Base-by-base conservation (phyloP, 768 basidiomycete species). In the Cubamyces lactineus region DNA sequence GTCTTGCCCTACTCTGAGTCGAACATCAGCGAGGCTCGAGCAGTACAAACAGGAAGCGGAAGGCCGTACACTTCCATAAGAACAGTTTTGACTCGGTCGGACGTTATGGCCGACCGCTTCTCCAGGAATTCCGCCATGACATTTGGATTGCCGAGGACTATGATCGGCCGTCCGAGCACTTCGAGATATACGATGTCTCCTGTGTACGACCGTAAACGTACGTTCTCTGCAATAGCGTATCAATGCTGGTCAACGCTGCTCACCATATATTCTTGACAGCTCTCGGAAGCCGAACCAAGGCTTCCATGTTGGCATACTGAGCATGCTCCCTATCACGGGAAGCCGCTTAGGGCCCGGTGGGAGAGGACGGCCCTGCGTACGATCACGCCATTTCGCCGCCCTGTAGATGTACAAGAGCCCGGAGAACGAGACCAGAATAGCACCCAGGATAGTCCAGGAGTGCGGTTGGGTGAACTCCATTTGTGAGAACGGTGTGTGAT, bases 111-210 rank as follows among this genome's bases (percentile, higher is more conserved):
- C 1, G 71, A 69, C 15, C 68, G 62, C 42, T 70, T 70, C 16
- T 73, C 67, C 23, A 75, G 65, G 39, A 72, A 66, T 13, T 75
- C 74, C 1, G 47, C 40, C 19, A 68, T 67, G 8, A 66, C 63
- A n/a, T 66, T 53, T 11, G 62, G 43, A 1, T 67, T 69, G 45
- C 72, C 69, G 8, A 74, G 50, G n/a, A 72, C 34, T 17, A 73
- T 34, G 6, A 72, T 52, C 12, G 28, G 30, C 9, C 47, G 34
- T 1, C 55, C 54, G 5, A 57, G 45, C 6, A 59, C 54, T 11
- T 43, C 28, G 15, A 64, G 15, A 15, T 60, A 46, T 23, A 64
- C 34, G 15, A 64, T 38, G 8, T 57, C 53, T 13, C 63, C 59
- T 60, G 23, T 13, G 7, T 11, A 24, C 13, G 7, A 13, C 46